Conservation (phyloP, 2,329 filamentous ascomycete genomes). For the Alternaria panax region DNA sequence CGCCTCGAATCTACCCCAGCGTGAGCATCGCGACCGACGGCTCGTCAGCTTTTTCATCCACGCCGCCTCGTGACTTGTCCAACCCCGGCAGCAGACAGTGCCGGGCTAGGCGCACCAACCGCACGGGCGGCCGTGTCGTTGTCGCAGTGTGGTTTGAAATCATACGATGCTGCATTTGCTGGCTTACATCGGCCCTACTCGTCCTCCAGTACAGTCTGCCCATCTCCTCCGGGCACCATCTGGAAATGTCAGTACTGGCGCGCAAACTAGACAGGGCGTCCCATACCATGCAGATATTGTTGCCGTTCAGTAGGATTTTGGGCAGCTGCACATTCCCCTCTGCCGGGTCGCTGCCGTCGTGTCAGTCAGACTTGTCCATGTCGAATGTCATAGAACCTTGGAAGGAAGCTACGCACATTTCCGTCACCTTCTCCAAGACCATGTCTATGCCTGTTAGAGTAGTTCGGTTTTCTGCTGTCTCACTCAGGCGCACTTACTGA, state of each 20-base stretch:
- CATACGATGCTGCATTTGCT: slow-evolving; percentile 3
- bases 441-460: slow-evolving; percentile 71
- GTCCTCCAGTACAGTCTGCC: slow-evolving; percentile 36
- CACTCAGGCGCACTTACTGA: slow-evolving; percentile 75
- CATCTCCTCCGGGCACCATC: slow-evolving; percentile 48
- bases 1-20: slow-evolving; percentile 8
- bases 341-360: slow-evolving; percentile 74
- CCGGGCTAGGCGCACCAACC: slow-evolving; percentile 3
- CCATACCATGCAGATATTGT: slow-evolving; percentile 98
- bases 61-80: slow-evolving; percentile 2
- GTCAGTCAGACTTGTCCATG: slow-evolving; percentile 13
- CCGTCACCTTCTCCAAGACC: slow-evolving; percentile 96
- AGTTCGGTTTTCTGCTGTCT: background rate
- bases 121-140: background rate
- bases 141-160: background rate
- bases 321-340: slow-evolving; percentile 87
- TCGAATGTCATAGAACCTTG: background rate
- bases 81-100: background rate
- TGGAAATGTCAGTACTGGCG: slow-evolving; percentile 21
- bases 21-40: slow-evolving; percentile 4
- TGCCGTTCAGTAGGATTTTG: slow-evolving; percentile 95
- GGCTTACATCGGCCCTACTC: slow-evolving; percentile 18
- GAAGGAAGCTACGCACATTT: slow-evolving; percentile 71
- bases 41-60: background rate
- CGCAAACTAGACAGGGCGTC: background rate